A percentile compares a stretch with the other conserved stretches of the same genome.
These are phyloP conservation scores for Patellaria atrata DNA, from an alignment of 495 filamentous ascomycete genomes.

Conservation along the genomic window DNA sequence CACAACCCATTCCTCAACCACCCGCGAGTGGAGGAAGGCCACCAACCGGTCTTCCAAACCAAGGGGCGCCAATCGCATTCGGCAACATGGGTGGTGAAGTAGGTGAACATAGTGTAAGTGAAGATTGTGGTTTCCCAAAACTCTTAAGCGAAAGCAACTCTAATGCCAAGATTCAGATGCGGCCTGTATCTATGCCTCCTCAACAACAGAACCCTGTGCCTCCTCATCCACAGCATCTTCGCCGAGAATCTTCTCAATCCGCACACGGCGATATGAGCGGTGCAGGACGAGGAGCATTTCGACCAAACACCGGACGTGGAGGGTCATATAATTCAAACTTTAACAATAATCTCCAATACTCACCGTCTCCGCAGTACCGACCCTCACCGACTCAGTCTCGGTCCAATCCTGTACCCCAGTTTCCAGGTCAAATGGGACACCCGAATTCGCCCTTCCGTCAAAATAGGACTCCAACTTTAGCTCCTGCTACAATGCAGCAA, in stretches of 20 bases:
- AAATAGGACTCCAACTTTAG: slow-evolving; percentile 60
- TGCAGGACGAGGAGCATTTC: slow-evolving; percentile 18
- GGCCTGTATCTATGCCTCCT: slow-evolving; percentile 45
- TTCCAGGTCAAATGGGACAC: slow-evolving; percentile 46
- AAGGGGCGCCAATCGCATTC: slow-evolving; percentile 55
- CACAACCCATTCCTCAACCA: slow-evolving; percentile 78
- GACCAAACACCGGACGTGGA: slow-evolving; percentile 46
- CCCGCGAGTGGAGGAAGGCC: slow-evolving; percentile 74
- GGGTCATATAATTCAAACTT: slow-evolving; percentile 31
- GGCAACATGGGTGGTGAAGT: slow-evolving; percentile 55
- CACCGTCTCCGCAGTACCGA: slow-evolving; percentile 46
- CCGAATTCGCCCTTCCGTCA: slow-evolving; percentile 51
- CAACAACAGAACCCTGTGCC: slow-evolving; percentile 42
- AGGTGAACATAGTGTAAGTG: slow-evolving; percentile 53
- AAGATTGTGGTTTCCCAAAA: slow-evolving; percentile 1
- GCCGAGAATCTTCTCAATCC: slow-evolving; percentile 71
- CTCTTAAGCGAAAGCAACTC: slow-evolving; percentile 12
- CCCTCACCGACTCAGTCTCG: slow-evolving; percentile 45
- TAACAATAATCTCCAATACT: slow-evolving; percentile 43
- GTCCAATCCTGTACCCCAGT: slow-evolving; percentile 47
- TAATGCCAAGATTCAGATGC: slow-evolving; percentile 29
- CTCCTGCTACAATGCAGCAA: slow-evolving; percentile 38
- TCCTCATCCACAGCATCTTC: slow-evolving; percentile 53
- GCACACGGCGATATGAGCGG: slow-evolving; percentile 61
- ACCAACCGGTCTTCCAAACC: slow-evolving; percentile 50